These are phyloP conservation scores for Pythium rhizo-oryzae DNA, from an alignment of 352 stramenopile genomes.

Conservation along the genomic window DNA sequence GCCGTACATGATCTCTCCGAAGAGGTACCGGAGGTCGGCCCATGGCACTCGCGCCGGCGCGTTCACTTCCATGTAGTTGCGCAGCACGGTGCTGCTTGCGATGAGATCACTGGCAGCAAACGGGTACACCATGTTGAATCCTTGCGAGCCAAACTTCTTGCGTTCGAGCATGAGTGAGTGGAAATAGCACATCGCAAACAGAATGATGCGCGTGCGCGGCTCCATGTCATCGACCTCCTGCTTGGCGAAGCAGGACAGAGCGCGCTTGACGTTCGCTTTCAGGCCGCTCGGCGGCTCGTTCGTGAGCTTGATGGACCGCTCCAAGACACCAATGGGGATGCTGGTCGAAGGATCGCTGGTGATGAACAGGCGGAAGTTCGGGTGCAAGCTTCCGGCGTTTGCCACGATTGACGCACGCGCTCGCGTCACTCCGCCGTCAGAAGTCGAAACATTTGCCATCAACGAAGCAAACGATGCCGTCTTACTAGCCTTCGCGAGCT, in stretches of 20 bases:
- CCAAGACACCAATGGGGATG: constrained; percentile 90
- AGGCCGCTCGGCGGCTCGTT: constrained; percentile 87
- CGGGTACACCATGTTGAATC: constrained; percentile 92
- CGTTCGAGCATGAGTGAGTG: constrained; percentile 92
- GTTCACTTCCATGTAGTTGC: constrained; percentile 93
- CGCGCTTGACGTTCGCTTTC: constrained; percentile 90
- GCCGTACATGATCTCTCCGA: constrained; percentile 91
- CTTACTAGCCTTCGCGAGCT: constrained; percentile 62
- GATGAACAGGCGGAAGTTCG: constrained; percentile 88
- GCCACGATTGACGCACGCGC: constrained; percentile 28
- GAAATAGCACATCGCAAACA: constrained; percentile 94
- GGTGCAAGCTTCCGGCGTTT: constrained; percentile 50
- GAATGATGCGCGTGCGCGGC: constrained; percentile 81
- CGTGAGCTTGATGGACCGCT: constrained; percentile 90
- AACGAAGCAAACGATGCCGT: constrained; percentile 50
- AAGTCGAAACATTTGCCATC: constrained; percentile 23
- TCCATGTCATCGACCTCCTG: constrained; percentile 83
- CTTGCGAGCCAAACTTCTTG: constrained; percentile 91
- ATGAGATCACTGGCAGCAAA: constrained; percentile 89
- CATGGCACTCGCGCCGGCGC: constrained; percentile 86
- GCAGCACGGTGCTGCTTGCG: constrained; percentile 79
- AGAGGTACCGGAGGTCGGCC: constrained; percentile 88
- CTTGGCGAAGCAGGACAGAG: constrained; percentile 78
- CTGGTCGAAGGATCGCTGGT: constrained; percentile 84
- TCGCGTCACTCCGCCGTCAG: not conserved